These are phyloP conservation scores for Saturnispora hagleri DNA, from an alignment of 805 yeast species.

Conservation along the genomic window DNA sequence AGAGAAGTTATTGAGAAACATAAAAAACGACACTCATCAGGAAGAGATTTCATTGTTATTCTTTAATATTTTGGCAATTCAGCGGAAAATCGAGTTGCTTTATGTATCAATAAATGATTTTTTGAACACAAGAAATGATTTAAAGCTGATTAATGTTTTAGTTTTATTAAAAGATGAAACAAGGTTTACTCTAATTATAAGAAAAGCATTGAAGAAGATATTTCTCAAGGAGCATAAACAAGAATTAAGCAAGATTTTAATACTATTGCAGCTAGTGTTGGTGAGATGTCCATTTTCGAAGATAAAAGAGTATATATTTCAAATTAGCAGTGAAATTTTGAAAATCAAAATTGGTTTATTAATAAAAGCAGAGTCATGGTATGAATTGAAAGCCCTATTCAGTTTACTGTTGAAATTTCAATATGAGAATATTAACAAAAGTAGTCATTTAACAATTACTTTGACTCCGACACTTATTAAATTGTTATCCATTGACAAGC, in stretches of 20 bases:
- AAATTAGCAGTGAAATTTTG: neutral
- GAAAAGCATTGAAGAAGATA: neutral
- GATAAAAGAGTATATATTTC: neutral
- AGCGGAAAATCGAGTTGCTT: neutral
- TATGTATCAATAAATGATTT: neutral
- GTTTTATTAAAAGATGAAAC: neutral
- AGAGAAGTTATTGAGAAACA: neutral
- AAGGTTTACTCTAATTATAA: neutral
- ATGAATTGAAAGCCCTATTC: neutral
- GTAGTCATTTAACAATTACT: neutral
- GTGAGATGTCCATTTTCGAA: neutral
- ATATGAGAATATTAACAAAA: neutral
- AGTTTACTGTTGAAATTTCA: neutral
- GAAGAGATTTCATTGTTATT: neutral
- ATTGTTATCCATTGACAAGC: neutral
- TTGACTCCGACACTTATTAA: neutral
- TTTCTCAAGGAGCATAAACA: neutral
- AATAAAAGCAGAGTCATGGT: neutral
- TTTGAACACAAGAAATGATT: neutral
- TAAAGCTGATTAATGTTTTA: neutral
- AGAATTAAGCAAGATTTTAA: neutral
- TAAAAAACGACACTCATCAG: neutral
- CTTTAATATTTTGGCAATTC: neutral
- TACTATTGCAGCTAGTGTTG: neutral
- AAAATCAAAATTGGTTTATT: neutral